Evolutionary conservation across 805 yeast genomes (phyloP), one percentile per base, ranked within the genome.

Genomic region (Maudiozyma barnettii): DNA sequence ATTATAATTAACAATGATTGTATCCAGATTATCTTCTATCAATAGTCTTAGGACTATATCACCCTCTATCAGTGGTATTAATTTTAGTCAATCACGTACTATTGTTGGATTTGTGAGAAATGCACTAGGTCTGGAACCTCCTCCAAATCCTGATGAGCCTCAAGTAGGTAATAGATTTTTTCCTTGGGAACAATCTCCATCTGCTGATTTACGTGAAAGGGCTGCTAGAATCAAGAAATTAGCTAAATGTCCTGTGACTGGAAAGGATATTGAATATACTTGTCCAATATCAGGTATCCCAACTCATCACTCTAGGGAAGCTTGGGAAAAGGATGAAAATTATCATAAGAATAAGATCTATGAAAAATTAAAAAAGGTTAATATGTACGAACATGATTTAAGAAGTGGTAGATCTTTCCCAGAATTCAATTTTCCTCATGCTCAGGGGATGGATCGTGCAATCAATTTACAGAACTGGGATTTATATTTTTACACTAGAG

Each of bases 251-350:
- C 98, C 97, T 0, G 93, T 90, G 13, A 91, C 98, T 0, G 74
- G 80, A n/a, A 77, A 81, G 53, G 84, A 84, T 41, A 87, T 93
- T 50, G 75, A 81, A 55, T 93, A 75, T 64, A 88, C 93, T 1
- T 93, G 98, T 69, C 99, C 99, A 2, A 70, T 77, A 48, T 85
- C 96, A 7, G 99, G 99, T 5, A 89, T 93, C 45, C 99, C 99
- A 23, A 93, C 99, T 2, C 99, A 93, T 64, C 95, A 87, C 61
- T 81, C 88, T 16, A 75, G 75, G 60, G 89, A 84, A 54, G 96
- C 96, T 1, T 93, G 97, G 96, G 82, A 82, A 59, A 67, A 71
- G 46, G 99, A 93, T 64, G 70, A 61, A 7, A 79, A 76, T 18
- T 90, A 90, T 63, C 96, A 87, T 58, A 59, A 70, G 33, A 63